phyloP scores from a whole-genome alignment of 768 basidiomycete species.

The Suillus alpinus region DNA sequence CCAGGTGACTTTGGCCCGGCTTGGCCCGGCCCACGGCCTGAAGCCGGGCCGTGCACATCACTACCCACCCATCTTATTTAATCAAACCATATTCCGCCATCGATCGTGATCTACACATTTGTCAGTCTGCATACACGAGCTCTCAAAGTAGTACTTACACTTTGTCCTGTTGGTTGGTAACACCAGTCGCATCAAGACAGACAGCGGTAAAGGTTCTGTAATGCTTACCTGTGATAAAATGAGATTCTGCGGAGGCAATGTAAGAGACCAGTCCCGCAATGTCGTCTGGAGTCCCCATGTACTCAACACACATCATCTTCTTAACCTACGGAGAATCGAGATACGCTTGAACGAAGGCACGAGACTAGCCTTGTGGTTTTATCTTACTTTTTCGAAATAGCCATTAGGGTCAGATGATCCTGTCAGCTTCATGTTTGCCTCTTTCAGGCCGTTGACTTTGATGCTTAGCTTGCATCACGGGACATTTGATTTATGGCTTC shows the following conservation, averaged over 20 bases:
- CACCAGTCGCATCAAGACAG: not conserved
- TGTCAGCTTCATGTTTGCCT: conserved; percentile 1
- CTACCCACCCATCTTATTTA: not conserved
- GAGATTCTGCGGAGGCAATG: conserved; percentile 24
- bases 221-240: conserved; percentile 27
- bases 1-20: no score
- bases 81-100: conserved; percentile 3
- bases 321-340: not conserved
- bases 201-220: not conserved
- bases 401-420: not conserved
- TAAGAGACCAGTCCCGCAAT: conserved; percentile 28
- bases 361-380: not conserved
- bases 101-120: conserved; percentile 1
- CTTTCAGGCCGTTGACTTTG: not conserved
- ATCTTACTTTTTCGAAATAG: conserved; percentile 2
- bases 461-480: not conserved
- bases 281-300: conserved; percentile 15
- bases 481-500: not conserved
- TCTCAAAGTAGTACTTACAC: not conserved
- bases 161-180: not conserved
- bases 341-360: not conserved
- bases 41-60: no score
- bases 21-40: no score
- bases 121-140: not conserved
- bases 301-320: conserved; percentile 6